Conservation (phyloP, 129 eudicot genomes). For the Dittrichia graveolens region DNA sequence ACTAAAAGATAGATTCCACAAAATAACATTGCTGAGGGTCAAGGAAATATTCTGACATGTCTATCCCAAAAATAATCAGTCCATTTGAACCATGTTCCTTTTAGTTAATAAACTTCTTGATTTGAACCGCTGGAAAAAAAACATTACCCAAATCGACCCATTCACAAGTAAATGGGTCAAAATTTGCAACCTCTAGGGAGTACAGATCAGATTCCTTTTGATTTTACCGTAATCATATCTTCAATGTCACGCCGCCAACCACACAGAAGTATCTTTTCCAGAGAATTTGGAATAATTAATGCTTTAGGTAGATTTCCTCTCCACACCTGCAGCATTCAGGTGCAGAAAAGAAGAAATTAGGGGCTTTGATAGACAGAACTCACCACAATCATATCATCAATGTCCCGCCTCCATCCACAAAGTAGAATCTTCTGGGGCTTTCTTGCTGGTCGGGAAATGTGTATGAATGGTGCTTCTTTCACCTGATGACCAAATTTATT, state of each 20-base stretch:
- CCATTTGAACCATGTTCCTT: background rate
- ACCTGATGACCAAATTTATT: constrained; percentile 93
- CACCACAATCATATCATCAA: constrained; percentile 99
- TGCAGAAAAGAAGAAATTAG: constrained; percentile 69
- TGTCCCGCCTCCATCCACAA: constrained; percentile 98
- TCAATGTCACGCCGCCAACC: constrained; percentile 93
- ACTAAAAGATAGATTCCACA: constrained; percentile 10
- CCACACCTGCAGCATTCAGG: constrained; percentile 85
- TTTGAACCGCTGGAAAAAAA: background rate
- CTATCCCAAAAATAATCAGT: constrained; percentile 21
- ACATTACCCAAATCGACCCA: background rate
- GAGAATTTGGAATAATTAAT: constrained; percentile 55
- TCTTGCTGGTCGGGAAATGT: constrained; percentile 83
- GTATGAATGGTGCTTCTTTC: constrained; percentile 81
- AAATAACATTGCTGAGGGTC: constrained; percentile 19
- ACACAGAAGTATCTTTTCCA: constrained; percentile 80
- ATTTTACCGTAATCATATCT: constrained; percentile 84
- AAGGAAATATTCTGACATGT: constrained; percentile 27
- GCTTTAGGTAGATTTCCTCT: constrained; percentile 77
- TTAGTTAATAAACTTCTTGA: background rate
- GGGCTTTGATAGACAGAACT: constrained; percentile 57
- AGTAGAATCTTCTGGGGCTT: constrained; percentile 97
- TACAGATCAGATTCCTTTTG: constrained; percentile 42
- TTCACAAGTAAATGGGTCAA: background rate
- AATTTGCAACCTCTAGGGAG: constrained; percentile 5